Conservation (phyloP, 2,329 filamentous ascomycete species). For the Colletotrichum tropicicola region DNA sequence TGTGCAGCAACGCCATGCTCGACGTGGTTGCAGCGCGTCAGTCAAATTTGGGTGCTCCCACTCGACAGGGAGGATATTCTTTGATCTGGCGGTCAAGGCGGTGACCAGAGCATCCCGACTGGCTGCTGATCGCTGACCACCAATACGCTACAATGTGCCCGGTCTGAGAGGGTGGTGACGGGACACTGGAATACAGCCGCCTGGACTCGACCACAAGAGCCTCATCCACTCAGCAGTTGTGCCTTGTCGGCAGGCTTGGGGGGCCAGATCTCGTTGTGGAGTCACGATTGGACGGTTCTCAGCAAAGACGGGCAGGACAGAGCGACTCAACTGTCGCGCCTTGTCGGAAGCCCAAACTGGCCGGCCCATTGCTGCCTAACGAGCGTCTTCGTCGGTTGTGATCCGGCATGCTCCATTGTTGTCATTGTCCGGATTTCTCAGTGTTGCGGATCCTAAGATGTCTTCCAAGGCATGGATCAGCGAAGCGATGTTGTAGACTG, state of each 20-base stretch:
- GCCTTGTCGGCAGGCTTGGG: neutral
- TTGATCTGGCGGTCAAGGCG: conserved; percentile 17
- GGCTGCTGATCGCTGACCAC: neutral
- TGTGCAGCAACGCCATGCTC: neutral
- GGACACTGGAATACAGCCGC: neutral
- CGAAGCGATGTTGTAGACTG: neutral
- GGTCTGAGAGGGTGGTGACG: neutral
- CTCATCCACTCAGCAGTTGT: neutral
- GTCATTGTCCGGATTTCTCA: neutral
- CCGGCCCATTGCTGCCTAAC: neutral
- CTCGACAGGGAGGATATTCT: neutral
- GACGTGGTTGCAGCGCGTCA: neutral
- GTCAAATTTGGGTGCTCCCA: neutral
- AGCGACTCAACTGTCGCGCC: neutral
- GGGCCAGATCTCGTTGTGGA: neutral
- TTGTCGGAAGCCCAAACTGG: neutral
- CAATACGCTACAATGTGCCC: neutral
- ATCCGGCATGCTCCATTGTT: neutral
- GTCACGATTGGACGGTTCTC: neutral
- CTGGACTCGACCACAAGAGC: neutral
- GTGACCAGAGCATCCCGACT: neutral
- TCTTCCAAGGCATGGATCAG: neutral
- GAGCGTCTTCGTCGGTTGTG: neutral
- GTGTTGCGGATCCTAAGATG: neutral
- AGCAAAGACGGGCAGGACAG: neutral